Base-by-base conservation (phyloP, 306 rosid species). In the Casuarina equisetifolia region DNA sequence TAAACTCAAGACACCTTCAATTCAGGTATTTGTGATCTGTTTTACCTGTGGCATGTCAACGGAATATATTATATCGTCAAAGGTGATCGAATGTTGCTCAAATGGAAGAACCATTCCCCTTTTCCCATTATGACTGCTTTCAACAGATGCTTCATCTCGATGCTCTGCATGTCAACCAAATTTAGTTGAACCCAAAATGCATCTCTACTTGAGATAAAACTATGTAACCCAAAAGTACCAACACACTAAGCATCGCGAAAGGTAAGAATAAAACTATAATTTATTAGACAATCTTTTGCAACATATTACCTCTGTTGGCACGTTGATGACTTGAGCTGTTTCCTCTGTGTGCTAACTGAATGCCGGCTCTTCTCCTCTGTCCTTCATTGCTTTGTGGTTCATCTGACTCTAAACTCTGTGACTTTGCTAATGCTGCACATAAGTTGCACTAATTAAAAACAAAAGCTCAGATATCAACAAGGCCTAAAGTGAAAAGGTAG, bases 41-140 rank as follows among this genome's bases (percentile, higher is more conserved):
- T 25, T 66, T 42, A 66, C 90, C 90, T 76, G 69, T n/a, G 90
- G 90, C 86, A 84, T 82, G 83, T 84, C 90, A 3, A 87, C 88
- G 4, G 88, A 81, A 85, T 87, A 87, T 6, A 69, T 70, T 39
- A 84, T 66, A n/a, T 87, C 84, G 45, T 84, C 83, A 74, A 87
- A 87, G 58, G 81, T 68, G 52, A 84, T 82, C 44, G 86, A 84
- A 82, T 84, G 81, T 52, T 80, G 85, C 35, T 77, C 86, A 77
- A 87, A 87, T 40, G 90, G 90, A 87, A 87, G 90, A 74, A 87
- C 46, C 88, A 84, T 84, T 79, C 90, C 90, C 40, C 61, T 82
- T 82, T 74, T 79, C 52, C 16, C 71, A 13, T 17, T 53, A 32
- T 8, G 46, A 76, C 13, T 59, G 51, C 40, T 50, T 52, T 57